A percentile compares a stretch with the other conserved stretches of the same genome.
These are phyloP conservation scores for Dactylellina drechsleri DNA, from an alignment of 2,329 filamentous ascomycete genomes.

Conservation along the genomic window DNA sequence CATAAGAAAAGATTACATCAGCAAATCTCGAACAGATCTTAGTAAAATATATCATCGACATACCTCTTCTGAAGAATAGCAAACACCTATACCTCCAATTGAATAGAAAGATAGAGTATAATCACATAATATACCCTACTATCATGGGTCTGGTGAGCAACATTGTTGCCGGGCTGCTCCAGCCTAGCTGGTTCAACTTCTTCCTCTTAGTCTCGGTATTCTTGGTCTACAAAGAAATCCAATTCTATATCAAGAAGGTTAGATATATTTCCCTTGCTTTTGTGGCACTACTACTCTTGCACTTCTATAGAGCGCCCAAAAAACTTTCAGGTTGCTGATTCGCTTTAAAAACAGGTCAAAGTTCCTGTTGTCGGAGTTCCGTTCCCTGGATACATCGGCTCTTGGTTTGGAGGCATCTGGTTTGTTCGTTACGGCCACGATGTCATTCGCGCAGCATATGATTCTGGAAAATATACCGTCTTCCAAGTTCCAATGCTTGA, in stretches of 20 bases:
- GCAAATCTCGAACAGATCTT: no score
- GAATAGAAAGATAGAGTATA: no score
- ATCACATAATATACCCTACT: no score
- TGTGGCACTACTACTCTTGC: neutral
- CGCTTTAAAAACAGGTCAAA: conserved; percentile 35
- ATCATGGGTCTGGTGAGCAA: conserved; percentile 38
- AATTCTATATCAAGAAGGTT: conserved; percentile 38
- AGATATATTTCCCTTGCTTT: neutral
- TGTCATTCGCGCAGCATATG: conserved; percentile 42
- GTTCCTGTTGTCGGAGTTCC: conserved; percentile 49
- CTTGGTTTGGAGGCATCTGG: conserved; percentile 51
- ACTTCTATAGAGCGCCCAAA: neutral
- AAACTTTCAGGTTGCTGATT: neutral
- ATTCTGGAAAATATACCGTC: conserved; percentile 31
- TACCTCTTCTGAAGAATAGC: no score
- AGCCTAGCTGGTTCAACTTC: conserved; percentile 28
- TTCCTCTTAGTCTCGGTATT: conserved; percentile 11
- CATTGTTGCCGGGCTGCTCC: conserved; percentile 13
- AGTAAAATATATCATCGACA: no score
- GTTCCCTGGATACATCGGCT: conserved; percentile 49
- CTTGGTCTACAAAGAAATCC: conserved; percentile 34
- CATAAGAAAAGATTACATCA: no score
- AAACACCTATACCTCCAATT: no score
- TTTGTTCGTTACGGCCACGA: conserved; percentile 39
- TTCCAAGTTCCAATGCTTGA: conserved; percentile 53